A percentile compares a stretch with the other conserved stretches of the same genome.
phyloP scores from a whole-genome alignment of 768 basidiomycete genomes.

The Collybia nuda region DNA sequence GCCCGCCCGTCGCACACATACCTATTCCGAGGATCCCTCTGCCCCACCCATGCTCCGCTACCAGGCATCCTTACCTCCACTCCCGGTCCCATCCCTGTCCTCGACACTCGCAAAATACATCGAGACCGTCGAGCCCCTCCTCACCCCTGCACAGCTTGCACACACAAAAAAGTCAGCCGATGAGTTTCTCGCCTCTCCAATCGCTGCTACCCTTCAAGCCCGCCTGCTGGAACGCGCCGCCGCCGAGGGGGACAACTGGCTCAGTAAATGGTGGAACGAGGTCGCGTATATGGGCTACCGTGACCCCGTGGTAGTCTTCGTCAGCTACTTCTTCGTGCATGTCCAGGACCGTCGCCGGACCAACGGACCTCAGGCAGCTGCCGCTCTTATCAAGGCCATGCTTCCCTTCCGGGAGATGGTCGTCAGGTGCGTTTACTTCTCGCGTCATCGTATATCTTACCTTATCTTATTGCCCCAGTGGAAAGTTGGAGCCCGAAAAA shows the following conservation, averaged over 20 bases:
- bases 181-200: conserved; percentile 68
- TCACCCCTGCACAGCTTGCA: conserved; percentile 61
- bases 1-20: conserved; percentile 3
- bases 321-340: conserved; percentile 96
- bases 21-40: conserved; percentile 47
- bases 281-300: conserved; percentile 84
- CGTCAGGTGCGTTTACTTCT: conserved; percentile 59
- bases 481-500: conserved; percentile 86
- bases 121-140: conserved; percentile 76
- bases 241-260: conserved; percentile 72
- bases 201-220: conserved; percentile 70
- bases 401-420: conserved; percentile 82
- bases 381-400: conserved; percentile 81
- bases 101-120: conserved; percentile 90
- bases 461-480: conserved; percentile 33
- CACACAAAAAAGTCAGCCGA: conserved; percentile 59
- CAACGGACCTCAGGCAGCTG: conserved; percentile 70
- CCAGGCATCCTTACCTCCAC: conserved; percentile 67
- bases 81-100: conserved; percentile 83
- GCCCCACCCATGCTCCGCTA: conserved; percentile 71
- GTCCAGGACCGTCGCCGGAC: conserved; percentile 56
- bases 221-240: conserved; percentile 76
- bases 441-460: background rate
- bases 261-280: conserved; percentile 99
- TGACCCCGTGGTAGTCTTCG: conserved; percentile 88